Percentiles rank a stretch among this genome's conserved stretches.
Evolutionary conservation across 2,329 filamentous ascomycete species (phyloP).

Genomic region (Exophiala calicioides): DNA sequence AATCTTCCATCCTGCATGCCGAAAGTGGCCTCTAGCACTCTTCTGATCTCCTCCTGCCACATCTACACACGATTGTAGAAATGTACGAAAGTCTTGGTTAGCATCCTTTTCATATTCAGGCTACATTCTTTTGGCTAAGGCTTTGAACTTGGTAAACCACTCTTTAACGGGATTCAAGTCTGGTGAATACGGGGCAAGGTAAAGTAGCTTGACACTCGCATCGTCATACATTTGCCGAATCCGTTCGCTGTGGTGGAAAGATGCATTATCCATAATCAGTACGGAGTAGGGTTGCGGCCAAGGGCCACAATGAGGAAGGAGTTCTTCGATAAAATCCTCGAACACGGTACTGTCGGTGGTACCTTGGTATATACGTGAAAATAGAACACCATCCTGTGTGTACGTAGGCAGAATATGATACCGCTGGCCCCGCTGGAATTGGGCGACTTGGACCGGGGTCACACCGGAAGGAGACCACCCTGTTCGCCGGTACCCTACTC

Average conservation of each 20-base stretch:
- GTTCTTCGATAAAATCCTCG: slow-evolving; percentile 29
- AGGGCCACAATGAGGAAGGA: slow-evolving; percentile 37
- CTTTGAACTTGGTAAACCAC: slow-evolving; percentile 41
- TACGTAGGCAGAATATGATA: slow-evolving; percentile 38
- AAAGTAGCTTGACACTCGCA: slow-evolving; percentile 37
- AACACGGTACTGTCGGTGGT: slow-evolving; percentile 36
- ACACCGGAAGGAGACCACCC: slow-evolving; percentile 39
- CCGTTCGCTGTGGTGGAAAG: slow-evolving; percentile 34
- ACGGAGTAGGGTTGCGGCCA: slow-evolving; percentile 31
- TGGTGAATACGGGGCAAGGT: slow-evolving; percentile 40
- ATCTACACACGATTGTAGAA: slow-evolving; percentile 34
- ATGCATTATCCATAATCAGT: slow-evolving; percentile 38
- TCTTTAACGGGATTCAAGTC: slow-evolving; percentile 42
- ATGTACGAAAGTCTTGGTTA: slow-evolving; percentile 31
- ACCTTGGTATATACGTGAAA: slow-evolving; percentile 35
- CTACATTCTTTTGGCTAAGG: slow-evolving; percentile 37
- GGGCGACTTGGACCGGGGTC: slow-evolving; percentile 28
- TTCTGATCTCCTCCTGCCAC: slow-evolving; percentile 3
- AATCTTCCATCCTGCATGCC: slow-evolving; percentile 11
- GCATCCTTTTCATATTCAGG: slow-evolving; percentile 29
- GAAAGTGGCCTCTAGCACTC: slow-evolving; percentile 16
- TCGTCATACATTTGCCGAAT: slow-evolving; percentile 36
- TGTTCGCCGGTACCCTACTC: slow-evolving; percentile 37
- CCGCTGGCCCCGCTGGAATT: slow-evolving; percentile 29
- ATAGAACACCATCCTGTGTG: slow-evolving; percentile 28